phyloP scores from a whole-genome alignment of 2,329 filamentous ascomycete species.

The Raffaelea deltoideospora region DNA sequence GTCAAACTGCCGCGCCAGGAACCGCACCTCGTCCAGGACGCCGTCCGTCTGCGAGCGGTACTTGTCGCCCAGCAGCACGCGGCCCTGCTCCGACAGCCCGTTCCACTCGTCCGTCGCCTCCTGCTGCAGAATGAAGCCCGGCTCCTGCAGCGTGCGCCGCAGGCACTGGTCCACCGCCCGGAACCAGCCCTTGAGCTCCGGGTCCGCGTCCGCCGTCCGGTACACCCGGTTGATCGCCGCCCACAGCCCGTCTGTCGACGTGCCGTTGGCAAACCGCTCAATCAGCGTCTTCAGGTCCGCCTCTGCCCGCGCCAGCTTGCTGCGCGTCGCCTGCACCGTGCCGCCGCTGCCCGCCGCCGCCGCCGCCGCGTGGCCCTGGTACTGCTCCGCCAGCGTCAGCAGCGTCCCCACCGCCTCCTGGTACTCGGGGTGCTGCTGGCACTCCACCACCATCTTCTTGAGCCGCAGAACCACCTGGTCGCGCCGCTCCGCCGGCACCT shows the following conservation, averaged over 20 bases:
- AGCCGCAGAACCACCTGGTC: slow-evolving; percentile 84
- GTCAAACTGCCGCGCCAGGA: slow-evolving; percentile 78
- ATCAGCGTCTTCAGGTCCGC: slow-evolving; percentile 72
- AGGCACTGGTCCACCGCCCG: slow-evolving; percentile 61
- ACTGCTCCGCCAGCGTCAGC: slow-evolving; percentile 69
- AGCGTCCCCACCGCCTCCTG: slow-evolving; percentile 81
- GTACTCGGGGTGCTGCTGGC: slow-evolving; percentile 91
- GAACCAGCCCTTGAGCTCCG: slow-evolving; percentile 84
- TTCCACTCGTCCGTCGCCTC: slow-evolving; percentile 70
- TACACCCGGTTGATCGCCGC: slow-evolving; percentile 77
- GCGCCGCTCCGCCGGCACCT: slow-evolving; percentile 83
- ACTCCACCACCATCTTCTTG: slow-evolving; percentile 95
- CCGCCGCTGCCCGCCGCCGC: slow-evolving; percentile 49
- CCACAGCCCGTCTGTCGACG: slow-evolving; percentile 75
- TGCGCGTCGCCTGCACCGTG: slow-evolving; percentile 58
- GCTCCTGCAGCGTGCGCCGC: slow-evolving; percentile 69
- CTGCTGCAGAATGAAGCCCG: slow-evolving; percentile 83
- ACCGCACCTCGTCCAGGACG: slow-evolving; percentile 79
- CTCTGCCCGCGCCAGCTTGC: slow-evolving; percentile 56
- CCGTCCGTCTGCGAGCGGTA: slow-evolving; percentile 78
- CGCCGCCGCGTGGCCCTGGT: slow-evolving; percentile 57
- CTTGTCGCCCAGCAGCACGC: slow-evolving; percentile 74
- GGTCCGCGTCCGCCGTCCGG: slow-evolving; percentile 69
- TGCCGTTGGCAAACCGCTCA: slow-evolving; percentile 91
- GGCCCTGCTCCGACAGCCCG: slow-evolving; percentile 67